Percentiles rank a stretch among this genome's conserved stretches.
Evolutionary conservation across 208 protist species (phyloP).

Genomic region (Trypanosoma cruzi): DNA sequence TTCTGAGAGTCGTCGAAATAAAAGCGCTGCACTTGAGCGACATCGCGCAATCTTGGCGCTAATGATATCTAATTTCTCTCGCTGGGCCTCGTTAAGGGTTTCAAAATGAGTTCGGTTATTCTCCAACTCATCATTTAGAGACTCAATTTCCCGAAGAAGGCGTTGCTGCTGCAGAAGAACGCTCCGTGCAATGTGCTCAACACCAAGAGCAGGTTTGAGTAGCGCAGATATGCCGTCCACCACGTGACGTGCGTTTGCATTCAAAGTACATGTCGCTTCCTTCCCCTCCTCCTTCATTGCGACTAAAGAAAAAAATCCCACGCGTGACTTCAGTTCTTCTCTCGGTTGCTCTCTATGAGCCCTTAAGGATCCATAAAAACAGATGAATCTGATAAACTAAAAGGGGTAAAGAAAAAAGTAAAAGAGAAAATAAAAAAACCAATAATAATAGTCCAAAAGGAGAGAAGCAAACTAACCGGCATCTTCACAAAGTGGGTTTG

Average conservation of each 20-base stretch:
- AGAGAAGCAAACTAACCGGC: neutral
- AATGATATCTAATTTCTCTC: constrained; percentile 8
- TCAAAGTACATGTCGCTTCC: neutral
- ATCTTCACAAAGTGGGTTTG: neutral
- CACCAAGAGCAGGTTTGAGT: neutral
- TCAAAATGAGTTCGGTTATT: neutral
- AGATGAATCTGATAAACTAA: too few species aligned
- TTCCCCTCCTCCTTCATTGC: neutral
- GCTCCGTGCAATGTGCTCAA: neutral
- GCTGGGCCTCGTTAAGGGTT: constrained; percentile 1
- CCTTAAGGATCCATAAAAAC: neutral
- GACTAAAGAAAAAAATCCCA: neutral
- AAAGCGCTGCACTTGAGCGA: constrained; percentile 9
- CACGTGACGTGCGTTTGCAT: neutral
- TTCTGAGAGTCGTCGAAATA: constrained; percentile 9
- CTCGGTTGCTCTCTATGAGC: neutral
- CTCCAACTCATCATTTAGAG: constrained; percentile 3
- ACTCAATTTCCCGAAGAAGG: constrained; percentile 6
- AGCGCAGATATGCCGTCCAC: constrained; percentile 2
- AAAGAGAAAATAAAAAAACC: neutral
- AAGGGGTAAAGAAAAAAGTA: neutral
- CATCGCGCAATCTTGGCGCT: constrained; percentile 10
- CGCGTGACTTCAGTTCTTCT: too few species aligned
- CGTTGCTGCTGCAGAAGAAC: constrained; percentile 9
- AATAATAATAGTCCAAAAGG: too few species aligned